Evolutionary conservation across 129 eudicot genomes (phyloP).

Genomic region (Pittosporum tobira): DNA sequence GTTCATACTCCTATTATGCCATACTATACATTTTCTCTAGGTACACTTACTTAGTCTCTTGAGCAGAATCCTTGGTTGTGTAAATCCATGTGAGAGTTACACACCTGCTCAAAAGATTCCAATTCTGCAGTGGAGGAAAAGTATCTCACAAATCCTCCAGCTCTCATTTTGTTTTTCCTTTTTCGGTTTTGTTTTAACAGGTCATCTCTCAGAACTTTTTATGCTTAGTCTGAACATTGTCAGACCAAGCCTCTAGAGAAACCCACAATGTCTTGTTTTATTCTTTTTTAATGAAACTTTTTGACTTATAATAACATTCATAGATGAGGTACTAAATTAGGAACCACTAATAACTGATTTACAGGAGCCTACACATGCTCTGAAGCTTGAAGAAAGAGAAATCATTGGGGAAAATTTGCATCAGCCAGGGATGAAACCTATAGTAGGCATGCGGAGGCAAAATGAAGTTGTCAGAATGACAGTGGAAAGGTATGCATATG

Average conservation of each 20-base stretch:
- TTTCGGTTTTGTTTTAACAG: too few species aligned
- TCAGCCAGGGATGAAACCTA: slow-evolving; percentile 1
- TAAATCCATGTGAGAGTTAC: background rate
- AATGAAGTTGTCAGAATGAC: slow-evolving; percentile 17
- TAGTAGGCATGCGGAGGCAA: slow-evolving; percentile 21
- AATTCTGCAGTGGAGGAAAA: too few species aligned
- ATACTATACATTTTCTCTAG: background rate
- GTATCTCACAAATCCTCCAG: too few species aligned
- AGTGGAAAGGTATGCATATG: slow-evolving; percentile 28
- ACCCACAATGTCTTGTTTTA: background rate
- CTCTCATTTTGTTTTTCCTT: too few species aligned
- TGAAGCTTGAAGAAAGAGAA: slow-evolving; percentile 10
- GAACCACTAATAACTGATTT: slow-evolving; percentile 7
- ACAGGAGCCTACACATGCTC: slow-evolving; percentile 31
- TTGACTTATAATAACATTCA: background rate
- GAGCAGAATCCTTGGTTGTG: background rate
- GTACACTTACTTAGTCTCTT: background rate
- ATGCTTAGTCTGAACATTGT: too few species aligned
- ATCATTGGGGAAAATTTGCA: background rate
- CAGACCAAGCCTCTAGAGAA: too few species aligned
- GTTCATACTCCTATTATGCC: background rate
- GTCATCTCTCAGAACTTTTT: too few species aligned
- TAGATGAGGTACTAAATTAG: slow-evolving; percentile 8
- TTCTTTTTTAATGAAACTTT: too few species aligned
- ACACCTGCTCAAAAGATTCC: too few species aligned